Evolutionary conservation across 495 filamentous ascomycete genomes (phyloP).

Genomic region (Aspergillus mulundensis): DNA sequence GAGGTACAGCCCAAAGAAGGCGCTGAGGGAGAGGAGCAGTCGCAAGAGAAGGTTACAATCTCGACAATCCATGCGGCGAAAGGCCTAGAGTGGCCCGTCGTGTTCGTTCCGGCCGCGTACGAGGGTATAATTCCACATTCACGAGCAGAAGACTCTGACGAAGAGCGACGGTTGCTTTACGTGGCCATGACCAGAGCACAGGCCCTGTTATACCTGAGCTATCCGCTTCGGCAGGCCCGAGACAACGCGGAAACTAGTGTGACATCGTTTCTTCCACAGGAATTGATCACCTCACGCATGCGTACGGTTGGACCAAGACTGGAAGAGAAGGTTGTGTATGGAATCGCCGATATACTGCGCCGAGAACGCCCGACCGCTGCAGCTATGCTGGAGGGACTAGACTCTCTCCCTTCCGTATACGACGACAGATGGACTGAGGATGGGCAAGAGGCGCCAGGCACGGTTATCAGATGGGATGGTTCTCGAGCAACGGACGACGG

Average conservation of each 20-base stretch:
- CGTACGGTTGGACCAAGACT: constrained; percentile 56
- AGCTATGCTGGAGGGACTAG: constrained; percentile 44
- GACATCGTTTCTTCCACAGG: constrained; percentile 58
- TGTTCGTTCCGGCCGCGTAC: constrained; percentile 90
- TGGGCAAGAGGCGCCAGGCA: constrained; percentile 47
- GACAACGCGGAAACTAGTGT: constrained; percentile 56
- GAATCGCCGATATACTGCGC: constrained; percentile 60
- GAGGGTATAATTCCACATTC: constrained; percentile 92
- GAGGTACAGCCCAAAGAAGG: constrained; percentile 62
- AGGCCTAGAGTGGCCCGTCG: constrained; percentile 94
- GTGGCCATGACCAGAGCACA: constrained; percentile 98
- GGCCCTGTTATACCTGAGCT: constrained; percentile 85
- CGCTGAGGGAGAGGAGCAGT: constrained; percentile 42
- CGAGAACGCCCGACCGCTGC: constrained; percentile 48
- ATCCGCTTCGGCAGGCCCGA: constrained; percentile 62
- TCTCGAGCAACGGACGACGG: constrained; percentile 21
- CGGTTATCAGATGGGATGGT: constrained; percentile 34
- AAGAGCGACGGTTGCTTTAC: constrained; percentile 88
- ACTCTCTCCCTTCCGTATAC: constrained; percentile 44
- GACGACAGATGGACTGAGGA: constrained; percentile 64
- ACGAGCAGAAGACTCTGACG: constrained; percentile 83
- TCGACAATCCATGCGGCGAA: constrained; percentile 98
- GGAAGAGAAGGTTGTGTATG: constrained; percentile 48
- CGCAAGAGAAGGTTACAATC: constrained; percentile 71
- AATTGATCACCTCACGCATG: constrained; percentile 46